A percentile compares a stretch with the other conserved stretches of the same genome.
phyloP scores from a whole-genome alignment of 176 grass and related monocot species.

The Oryza meyeriana region DNA sequence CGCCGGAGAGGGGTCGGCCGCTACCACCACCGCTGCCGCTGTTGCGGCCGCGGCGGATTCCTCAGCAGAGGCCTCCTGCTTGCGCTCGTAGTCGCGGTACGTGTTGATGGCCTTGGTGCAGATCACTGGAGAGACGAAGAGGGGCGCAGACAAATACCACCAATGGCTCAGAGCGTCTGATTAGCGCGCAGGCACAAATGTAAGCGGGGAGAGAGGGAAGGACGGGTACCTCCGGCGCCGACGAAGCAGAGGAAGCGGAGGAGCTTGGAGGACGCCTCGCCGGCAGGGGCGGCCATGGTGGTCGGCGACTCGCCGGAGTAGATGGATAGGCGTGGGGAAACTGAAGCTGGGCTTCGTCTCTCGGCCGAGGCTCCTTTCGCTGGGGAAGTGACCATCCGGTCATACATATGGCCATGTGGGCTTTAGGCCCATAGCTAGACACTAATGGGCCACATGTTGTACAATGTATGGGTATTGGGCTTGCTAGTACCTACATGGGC shows the following conservation, averaged over 20 bases:
- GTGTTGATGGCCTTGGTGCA: conserved; percentile 93
- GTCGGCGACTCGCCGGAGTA: conserved; percentile 6
- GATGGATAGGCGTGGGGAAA: not conserved
- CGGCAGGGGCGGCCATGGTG: conserved; percentile 35
- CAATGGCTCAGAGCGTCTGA: not conserved
- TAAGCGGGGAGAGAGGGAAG: not conserved
- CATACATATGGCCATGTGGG: not conserved
- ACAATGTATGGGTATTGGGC: too few species aligned
- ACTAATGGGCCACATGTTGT: not conserved
- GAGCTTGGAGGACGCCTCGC: conserved; percentile 77
- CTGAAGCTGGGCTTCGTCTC: conserved; percentile 7
- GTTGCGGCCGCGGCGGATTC: conserved; percentile 4
- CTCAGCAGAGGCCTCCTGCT: conserved; percentile 44
- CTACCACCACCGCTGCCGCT: conserved; percentile 8
- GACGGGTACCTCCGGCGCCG: conserved; percentile 61
- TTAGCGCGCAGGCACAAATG: not conserved
- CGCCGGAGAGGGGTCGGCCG: conserved; percentile 30
- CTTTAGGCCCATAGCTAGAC: not conserved
- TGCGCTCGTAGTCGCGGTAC: conserved; percentile 69
- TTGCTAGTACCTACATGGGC: too few species aligned
- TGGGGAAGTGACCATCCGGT: too few species aligned
- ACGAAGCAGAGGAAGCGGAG: conserved; percentile 83
- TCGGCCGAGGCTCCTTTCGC: too few species aligned
- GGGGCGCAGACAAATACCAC: not conserved
- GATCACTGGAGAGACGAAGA: conserved; percentile 51